Percentiles rank a stretch among this genome's conserved stretches.
Conservation (phyloP, 2,329 filamentous ascomycete species). For the Dendryphion nanum region DNA sequence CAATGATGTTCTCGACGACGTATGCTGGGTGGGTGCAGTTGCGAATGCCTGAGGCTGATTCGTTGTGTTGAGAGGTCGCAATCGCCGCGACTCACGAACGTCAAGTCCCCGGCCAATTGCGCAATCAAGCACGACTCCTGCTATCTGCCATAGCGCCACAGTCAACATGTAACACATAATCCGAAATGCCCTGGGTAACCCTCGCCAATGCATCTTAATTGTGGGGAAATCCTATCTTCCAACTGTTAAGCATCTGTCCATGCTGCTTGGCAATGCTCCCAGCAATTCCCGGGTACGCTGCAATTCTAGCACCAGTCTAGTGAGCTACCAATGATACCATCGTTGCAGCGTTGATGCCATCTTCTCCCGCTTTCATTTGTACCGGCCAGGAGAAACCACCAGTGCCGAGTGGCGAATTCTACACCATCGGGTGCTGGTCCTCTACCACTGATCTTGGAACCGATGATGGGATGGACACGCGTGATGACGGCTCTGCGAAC, state of each 20-base stretch:
- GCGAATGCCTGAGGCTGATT: constrained; percentile 17
- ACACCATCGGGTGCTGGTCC: neutral
- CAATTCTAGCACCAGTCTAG: neutral
- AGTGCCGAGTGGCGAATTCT: constrained; percentile 6
- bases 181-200: too few relatives aligned
- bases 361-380: constrained; percentile 17
- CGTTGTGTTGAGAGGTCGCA: too few relatives aligned
- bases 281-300: too few relatives aligned
- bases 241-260: constrained; percentile 6
- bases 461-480: constrained; percentile 1
- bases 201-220: constrained; percentile 7
- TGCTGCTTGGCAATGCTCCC: constrained; percentile 6
- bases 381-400: constrained; percentile 4
- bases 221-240: constrained; percentile 6
- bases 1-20: constrained; percentile 6
- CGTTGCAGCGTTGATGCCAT: constrained; percentile 30
- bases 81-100: too few relatives aligned
- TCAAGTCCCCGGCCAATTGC: too few relatives aligned
- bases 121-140: constrained; percentile 8
- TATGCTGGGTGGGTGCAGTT: neutral
- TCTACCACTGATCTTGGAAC: neutral
- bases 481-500: neutral
- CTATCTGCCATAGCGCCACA: too few relatives aligned
- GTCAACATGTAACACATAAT: too few relatives aligned
- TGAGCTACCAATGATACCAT: constrained; percentile 26